phyloP scores from a whole-genome alignment of 2,329 filamentous ascomycete species.

The Sporothrix mexicana region DNA sequence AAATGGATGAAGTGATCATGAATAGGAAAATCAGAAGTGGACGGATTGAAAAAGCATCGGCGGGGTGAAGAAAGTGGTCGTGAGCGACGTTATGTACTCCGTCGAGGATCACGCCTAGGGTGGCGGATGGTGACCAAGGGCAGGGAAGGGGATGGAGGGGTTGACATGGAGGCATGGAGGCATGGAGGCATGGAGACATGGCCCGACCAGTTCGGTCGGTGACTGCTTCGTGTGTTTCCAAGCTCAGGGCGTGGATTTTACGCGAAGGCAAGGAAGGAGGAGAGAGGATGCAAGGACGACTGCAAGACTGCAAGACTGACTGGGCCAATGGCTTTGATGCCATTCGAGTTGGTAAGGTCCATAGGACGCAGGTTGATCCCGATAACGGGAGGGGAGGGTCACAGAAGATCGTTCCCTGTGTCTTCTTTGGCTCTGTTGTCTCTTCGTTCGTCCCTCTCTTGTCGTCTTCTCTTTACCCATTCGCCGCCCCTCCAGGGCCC shows the following conservation, averaged over 20 bases:
- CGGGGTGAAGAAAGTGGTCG: constrained; percentile 35
- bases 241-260: constrained; percentile 20
- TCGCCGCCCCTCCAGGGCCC: constrained; percentile 6
- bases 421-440: not conserved
- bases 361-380: constrained; percentile 35
- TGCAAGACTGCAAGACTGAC: not conserved
- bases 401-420: constrained; percentile 30
- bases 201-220: constrained; percentile 12
- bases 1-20: constrained; percentile 18
- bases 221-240: constrained; percentile 25
- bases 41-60: constrained; percentile 17
- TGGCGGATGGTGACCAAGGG: not conserved
- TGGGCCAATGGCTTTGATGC: constrained; percentile 30
- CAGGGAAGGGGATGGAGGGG: constrained; percentile 27
- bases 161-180: too few species aligned
- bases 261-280: constrained; percentile 26
- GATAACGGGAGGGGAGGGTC: constrained; percentile 33
- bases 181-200: not conserved
- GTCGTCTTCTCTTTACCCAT: constrained; percentile 6
- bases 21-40: constrained; percentile 15
- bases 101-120: constrained; percentile 34
- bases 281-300: not conserved
- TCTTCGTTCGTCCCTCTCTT: not conserved
- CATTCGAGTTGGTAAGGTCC: constrained; percentile 31
- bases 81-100: constrained; percentile 39